These are phyloP conservation scores for Diplodia seriata DNA, from an alignment of 2,329 filamentous ascomycete genomes.

Conservation along the genomic window DNA sequence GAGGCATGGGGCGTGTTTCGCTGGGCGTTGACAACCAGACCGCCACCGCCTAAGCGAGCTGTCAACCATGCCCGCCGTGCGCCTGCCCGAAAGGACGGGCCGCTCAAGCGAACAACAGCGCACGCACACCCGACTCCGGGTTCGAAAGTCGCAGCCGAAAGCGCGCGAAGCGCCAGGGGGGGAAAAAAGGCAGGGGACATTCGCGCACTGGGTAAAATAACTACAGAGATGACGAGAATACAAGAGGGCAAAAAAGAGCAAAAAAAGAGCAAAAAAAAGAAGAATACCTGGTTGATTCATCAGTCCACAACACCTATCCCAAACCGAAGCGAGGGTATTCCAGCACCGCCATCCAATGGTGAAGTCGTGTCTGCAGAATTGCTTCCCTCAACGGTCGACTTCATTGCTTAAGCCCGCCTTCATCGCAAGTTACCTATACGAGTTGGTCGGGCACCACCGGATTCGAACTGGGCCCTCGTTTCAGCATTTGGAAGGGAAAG, in stretches of 20 bases:
- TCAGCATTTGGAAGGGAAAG: conserved; percentile 30
- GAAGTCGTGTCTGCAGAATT: conserved; percentile 52
- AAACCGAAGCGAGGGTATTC: conserved; percentile 49
- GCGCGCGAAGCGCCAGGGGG: conserved; percentile 1
- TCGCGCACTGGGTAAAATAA: too few relatives aligned
- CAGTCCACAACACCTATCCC: conserved; percentile 45
- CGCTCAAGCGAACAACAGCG: not conserved
- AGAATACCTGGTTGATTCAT: conserved; percentile 43
- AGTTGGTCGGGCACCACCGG: conserved; percentile 50
- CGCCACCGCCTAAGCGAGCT: not conserved
- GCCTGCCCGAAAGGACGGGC: not conserved
- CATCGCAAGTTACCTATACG: conserved; percentile 51
- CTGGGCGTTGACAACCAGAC: conserved; percentile 12
- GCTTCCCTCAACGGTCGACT: conserved; percentile 51
- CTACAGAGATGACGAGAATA: not conserved
- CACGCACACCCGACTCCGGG: not conserved
- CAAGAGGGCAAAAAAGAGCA: not conserved
- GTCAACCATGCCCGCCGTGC: not conserved
- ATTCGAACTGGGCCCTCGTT: conserved; percentile 51
- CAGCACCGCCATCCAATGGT: conserved; percentile 52
- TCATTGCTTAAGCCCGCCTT: conserved; percentile 53
- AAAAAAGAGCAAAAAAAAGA: conserved; percentile 36
- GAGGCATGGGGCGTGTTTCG: conserved; percentile 12
- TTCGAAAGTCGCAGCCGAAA: not conserved
- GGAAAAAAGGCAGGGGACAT: conserved; percentile 36